Evolutionary conservation across 495 filamentous ascomycete species (phyloP).

Genomic region (Podospora conica): DNA sequence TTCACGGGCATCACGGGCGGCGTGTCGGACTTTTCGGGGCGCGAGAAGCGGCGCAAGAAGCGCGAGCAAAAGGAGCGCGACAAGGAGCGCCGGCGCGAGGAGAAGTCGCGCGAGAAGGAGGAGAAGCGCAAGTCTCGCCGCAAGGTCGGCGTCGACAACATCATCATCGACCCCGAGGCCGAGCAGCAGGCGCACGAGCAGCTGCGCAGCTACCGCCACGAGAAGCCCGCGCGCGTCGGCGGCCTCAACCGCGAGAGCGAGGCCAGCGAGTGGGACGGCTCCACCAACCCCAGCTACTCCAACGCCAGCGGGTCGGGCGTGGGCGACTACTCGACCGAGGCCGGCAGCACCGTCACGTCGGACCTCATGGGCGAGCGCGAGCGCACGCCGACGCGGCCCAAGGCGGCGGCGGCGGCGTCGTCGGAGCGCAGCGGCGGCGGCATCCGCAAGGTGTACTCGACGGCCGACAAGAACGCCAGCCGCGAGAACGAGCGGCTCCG

Average conservation of each 20-base stretch:
- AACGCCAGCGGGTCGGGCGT: slow-evolving; percentile 25
- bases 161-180: slow-evolving; percentile 49
- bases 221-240: slow-evolving; percentile 77
- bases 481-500: slow-evolving; percentile 43
- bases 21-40: slow-evolving; percentile 40
- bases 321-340: slow-evolving; percentile 38
- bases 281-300: slow-evolving; percentile 46
- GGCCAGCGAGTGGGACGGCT: slow-evolving; percentile 62
- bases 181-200: slow-evolving; percentile 60
- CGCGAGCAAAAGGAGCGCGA: slow-evolving; percentile 47
- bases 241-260: slow-evolving; percentile 76
- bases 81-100: slow-evolving; percentile 40
- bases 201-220: slow-evolving; percentile 68
- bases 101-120: slow-evolving; percentile 40
- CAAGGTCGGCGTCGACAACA: slow-evolving; percentile 39
- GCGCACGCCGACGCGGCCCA: slow-evolving; percentile 39
- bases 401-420: slow-evolving; percentile 22
- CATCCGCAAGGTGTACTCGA: slow-evolving; percentile 52
- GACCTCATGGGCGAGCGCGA: slow-evolving; percentile 46
- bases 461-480: slow-evolving; percentile 38
- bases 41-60: slow-evolving; percentile 41
- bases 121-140: slow-evolving; percentile 31
- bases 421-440: slow-evolving; percentile 32
- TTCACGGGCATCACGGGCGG: slow-evolving; percentile 45
- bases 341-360: slow-evolving; percentile 50